Conservation (phyloP, 2,329 filamentous ascomycete genomes). For the Diaporthe humulicola region DNA sequence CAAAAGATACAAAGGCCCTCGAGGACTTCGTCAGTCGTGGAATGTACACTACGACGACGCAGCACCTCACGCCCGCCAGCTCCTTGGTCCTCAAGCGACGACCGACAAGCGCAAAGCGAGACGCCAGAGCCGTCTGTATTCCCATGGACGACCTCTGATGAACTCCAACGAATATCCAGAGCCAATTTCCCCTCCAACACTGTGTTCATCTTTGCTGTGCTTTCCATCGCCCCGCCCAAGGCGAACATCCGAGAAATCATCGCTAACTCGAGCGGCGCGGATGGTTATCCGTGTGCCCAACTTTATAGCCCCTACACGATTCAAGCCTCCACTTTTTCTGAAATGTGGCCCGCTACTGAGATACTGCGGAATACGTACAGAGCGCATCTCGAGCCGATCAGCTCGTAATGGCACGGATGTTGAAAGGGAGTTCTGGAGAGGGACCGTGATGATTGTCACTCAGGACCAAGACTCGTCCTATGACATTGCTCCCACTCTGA, state of each 20-base stretch:
- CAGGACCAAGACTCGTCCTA: conserved; percentile 87
- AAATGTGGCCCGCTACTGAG: conserved; percentile 92
- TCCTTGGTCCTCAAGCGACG: conserved; percentile 33
- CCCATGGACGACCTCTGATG: conserved; percentile 31
- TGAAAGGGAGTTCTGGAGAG: conserved; percentile 89
- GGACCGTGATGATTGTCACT: conserved; percentile 96
- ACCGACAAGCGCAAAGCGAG: conserved; percentile 37
- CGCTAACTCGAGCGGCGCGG: conserved; percentile 78
- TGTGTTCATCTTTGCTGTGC: conserved; percentile 25
- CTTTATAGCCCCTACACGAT: conserved; percentile 71
- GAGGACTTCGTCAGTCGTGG: conserved; percentile 30
- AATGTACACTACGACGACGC: conserved; percentile 25
- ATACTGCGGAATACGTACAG: conserved; percentile 84
- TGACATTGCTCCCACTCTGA: conserved; percentile 80
- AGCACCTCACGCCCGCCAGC: conserved; percentile 18
- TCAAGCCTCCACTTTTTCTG: conserved; percentile 86
- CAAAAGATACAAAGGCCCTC: background rate
- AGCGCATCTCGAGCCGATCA: conserved; percentile 62
- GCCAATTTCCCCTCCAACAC: background rate
- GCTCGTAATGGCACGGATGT: conserved; percentile 50
- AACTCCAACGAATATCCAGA: background rate
- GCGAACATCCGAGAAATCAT: conserved; percentile 28
- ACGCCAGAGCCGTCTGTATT: conserved; percentile 35
- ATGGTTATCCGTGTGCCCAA: conserved; percentile 45
- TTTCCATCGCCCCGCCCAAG: background rate